Base-by-base conservation (phyloP, 2,329 filamentous ascomycete genomes). In the Phoma sp. region DNA sequence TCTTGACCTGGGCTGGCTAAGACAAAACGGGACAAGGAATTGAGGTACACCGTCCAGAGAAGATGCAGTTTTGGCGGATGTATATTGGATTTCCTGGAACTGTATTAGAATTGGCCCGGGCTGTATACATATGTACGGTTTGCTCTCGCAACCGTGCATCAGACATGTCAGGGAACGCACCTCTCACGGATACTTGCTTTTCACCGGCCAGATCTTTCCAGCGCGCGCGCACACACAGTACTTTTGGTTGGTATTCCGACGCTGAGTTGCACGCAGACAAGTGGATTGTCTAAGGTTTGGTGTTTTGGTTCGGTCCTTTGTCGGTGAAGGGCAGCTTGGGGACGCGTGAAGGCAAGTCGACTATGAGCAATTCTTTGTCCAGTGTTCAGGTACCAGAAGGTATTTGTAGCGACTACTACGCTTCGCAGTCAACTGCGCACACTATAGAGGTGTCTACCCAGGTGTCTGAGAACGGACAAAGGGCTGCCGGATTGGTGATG, bases 401-500 rank as follows among this genome's bases (percentile, higher is more conserved):
- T 76, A 75, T 74, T 75, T 75, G 73, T 75, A 76, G 65, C 70
- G 65, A 70, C 57, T 63, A 60, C 59, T 60, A 58, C 65, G 57
- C 55, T 63, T 73, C 67, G 62, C 74, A 60, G 60, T 63, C 57
- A 51, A 69, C 65, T 72, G 68, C 68, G 73, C 68, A 73, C 68
- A 55, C 63, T 71, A 70, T 61, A 64, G 48, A 67, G 60, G 63
- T 69, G 66, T 61, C 63, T 61, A 68, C 60, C 55, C 65, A 57
- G 60, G 62, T 61, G 68, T 61, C 72, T 74, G 69, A 74, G 71
- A 67, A 71, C 72, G 73, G 73, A 76, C 73, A 76, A 76, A 74
- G 73, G 71, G 64, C 61, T 59, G 62, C 72, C 71, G 73, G 70
- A 74, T 74, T 61, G 67, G 72, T 74, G 60, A 63, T 67, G 63